phyloP scores from a whole-genome alignment of 1,139 yeast genomes.

The Arxiozyma heterogenica region DNA sequence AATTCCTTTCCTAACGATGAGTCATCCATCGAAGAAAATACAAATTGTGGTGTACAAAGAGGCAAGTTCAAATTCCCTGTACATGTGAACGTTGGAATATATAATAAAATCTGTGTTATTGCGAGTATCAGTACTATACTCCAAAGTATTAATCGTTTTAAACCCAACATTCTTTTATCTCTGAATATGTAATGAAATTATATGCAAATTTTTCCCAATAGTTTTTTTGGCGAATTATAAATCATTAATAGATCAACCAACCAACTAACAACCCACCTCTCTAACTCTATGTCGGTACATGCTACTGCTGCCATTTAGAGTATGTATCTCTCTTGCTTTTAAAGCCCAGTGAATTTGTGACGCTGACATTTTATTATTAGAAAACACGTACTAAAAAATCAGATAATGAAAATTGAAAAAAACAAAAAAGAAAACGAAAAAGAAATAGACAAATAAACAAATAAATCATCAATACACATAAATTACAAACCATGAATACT shows the following conservation, averaged over 20 bases:
- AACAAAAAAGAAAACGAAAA: no score
- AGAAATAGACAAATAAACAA: no score
- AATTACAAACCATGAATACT: background rate
- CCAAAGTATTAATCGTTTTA: background rate
- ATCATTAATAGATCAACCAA: no score
- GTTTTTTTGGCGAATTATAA: background rate
- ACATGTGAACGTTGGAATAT: constrained; percentile 30
- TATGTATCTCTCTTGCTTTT: background rate
- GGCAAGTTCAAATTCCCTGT: constrained; percentile 14
- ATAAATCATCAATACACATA: background rate
- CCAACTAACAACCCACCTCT: no score
- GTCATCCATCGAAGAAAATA: constrained; percentile 34
- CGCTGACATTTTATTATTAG: background rate
- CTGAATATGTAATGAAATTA: background rate
- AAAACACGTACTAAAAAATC: background rate
- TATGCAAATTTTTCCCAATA: no score
- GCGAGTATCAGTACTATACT: constrained; percentile 10
- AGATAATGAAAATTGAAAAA: background rate
- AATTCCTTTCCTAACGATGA: constrained; percentile 28
- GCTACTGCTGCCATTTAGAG: background rate
- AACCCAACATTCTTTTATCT: background rate
- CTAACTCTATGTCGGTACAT: background rate
- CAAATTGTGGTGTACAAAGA: constrained; percentile 41
- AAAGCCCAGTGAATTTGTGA: background rate
- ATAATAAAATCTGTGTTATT: constrained; percentile 18